These are phyloP conservation scores for Chaetomiaceae sp. DNA, from an alignment of 2,329 filamentous ascomycete genomes.

Conservation along the genomic window DNA sequence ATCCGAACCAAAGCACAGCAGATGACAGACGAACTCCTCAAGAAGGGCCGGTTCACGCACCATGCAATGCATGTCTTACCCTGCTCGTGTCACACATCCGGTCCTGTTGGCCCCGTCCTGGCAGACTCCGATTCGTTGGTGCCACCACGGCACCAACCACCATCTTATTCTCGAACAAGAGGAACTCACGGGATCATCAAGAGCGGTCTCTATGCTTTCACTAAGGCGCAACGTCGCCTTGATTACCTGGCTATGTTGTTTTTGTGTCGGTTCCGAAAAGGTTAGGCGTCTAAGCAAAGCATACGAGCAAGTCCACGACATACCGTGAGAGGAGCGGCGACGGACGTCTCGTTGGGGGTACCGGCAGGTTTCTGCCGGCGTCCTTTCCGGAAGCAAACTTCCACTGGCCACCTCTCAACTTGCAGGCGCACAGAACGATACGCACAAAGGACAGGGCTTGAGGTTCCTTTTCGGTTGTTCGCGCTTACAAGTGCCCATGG, in stretches of 20 bases:
- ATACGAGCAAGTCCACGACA: not conserved
- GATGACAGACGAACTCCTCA: slow-evolving; percentile 3
- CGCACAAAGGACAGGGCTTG: too few relatives aligned
- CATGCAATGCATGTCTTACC: slow-evolving; percentile 9
- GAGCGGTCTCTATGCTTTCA: too few relatives aligned
- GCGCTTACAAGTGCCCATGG: not conserved
- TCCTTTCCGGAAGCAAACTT: not conserved
- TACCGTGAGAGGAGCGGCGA: not conserved
- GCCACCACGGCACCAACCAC: not conserved
- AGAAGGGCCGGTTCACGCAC: slow-evolving; percentile 11
- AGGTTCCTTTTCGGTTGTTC: not conserved
- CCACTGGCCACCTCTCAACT: not conserved
- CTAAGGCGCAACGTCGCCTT: too few relatives aligned
- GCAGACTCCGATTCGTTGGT: not conserved
- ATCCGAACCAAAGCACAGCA: not conserved
- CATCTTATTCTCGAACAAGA: too few relatives aligned
- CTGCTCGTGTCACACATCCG: not conserved
- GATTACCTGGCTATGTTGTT: too few relatives aligned
- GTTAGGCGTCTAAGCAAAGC: too few relatives aligned
- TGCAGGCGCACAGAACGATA: not conserved
- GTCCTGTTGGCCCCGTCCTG: not conserved
- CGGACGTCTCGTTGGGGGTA: not conserved
- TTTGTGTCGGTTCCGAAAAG: too few relatives aligned
- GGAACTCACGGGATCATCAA: too few relatives aligned
- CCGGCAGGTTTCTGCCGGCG: not conserved